These are phyloP conservation scores for Angomonas ambiguus DNA, from an alignment of 208 protist species.

Conservation along the genomic window DNA sequence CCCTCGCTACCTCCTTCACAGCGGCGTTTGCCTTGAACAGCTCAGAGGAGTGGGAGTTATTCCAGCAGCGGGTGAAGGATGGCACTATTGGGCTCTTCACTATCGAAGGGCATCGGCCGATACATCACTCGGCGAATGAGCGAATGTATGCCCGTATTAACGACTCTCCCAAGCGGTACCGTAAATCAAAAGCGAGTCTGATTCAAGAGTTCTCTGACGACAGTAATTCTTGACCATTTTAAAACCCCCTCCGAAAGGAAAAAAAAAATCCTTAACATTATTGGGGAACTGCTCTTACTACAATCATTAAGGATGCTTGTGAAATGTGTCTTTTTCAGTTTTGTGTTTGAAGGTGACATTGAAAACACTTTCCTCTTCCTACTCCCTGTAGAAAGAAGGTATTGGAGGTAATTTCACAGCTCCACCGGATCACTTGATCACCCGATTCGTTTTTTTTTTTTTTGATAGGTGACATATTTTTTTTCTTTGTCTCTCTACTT, in stretches of 20 bases:
- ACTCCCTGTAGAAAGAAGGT: no score
- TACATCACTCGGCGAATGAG: neutral
- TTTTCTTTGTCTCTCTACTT: neutral
- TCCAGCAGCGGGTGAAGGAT: slow-evolving; percentile 24
- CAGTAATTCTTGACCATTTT: slow-evolving; percentile 1
- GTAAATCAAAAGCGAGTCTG: neutral
- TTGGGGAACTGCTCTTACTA: no score
- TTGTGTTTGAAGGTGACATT: no score
- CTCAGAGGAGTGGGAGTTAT: slow-evolving; percentile 26
- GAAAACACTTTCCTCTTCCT: no score
- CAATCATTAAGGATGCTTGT: no score
- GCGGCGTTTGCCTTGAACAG: slow-evolving; percentile 52
- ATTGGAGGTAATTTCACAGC: no score
- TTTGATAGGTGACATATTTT: neutral
- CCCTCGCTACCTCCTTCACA: slow-evolving; percentile 64
- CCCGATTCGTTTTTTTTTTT: neutral
- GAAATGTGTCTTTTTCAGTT: no score
- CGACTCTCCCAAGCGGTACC: neutral
- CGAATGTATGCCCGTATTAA: neutral
- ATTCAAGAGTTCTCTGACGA: neutral
- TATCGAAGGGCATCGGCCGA: slow-evolving; percentile 18
- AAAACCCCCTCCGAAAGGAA: no score
- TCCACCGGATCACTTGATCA: neutral
- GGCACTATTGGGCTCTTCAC: slow-evolving; percentile 26
- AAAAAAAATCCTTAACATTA: no score